Evolutionary conservation across 129 eudicot genomes (phyloP), one percentile per base, ranked within the genome.

Genomic region (Artemisia tridentata): DNA sequence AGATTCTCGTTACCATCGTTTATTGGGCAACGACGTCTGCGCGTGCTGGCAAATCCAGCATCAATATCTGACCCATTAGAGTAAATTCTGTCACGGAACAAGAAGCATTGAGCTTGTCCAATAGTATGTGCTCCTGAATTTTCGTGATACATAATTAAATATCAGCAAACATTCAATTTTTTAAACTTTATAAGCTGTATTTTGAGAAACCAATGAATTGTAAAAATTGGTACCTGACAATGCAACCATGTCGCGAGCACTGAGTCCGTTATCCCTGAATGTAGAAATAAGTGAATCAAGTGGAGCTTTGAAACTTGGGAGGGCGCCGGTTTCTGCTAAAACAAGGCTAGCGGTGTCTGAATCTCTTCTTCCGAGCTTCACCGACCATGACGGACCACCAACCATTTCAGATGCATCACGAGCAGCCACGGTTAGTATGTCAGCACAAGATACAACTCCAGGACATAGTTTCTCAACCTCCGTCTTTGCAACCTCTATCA

Each of bases 311-410:
- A 88, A 88, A 11, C 80, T 66, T 1, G 96, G 96, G 56, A 90
- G 81, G 25, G 65, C 45, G 1, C 81, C 53, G 29, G 54, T n/a
- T 56, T 87, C 83, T 0, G 96, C 93, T 51, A 71, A 75, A 52
- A 55, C 52, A 51, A 65, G 80, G 71, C 80, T 83, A 48, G 96
- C 91, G 1, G 91, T 83, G 51, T 76, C 79, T 61, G 95, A 80
- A 29, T 90, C 96, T 53, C 95, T 74, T 59, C 96, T 72, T 56
- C 96, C 96, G 2, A 90, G 80, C 56, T 70, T 71, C 45, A 90
- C 91, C 0, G 76, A 46, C 95, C 96, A 90, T 41, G 91, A 16
- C 2, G 91, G 96, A 34, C 96, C 95, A 29, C 95, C 88, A 10
- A 91, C 83, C 67, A 84, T 62, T 18, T 88, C 83, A 2, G 86